Evolutionary conservation across 2,329 filamentous ascomycete genomes (phyloP).

Genomic region (Aciculosporium take): DNA sequence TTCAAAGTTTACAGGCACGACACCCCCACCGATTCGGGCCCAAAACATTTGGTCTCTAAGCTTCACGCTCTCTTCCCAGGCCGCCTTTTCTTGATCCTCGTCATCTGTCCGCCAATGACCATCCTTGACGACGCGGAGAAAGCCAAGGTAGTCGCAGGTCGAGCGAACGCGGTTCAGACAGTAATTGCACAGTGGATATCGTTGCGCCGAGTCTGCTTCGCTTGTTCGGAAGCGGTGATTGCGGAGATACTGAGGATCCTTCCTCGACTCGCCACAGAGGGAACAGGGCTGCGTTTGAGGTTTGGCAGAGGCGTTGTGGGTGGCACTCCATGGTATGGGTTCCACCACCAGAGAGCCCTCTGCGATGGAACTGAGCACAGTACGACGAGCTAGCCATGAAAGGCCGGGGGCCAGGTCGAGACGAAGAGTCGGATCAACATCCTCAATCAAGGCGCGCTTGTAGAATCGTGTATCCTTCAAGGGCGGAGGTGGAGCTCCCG

Average conservation of each 20-base stretch:
- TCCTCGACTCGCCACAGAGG: slow-evolving; percentile 73
- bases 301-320: slow-evolving; percentile 33
- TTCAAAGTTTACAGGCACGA: slow-evolving; percentile 48
- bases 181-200: slow-evolving; percentile 80
- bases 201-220: slow-evolving; percentile 72
- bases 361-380: slow-evolving; percentile 68
- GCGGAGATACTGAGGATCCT: slow-evolving; percentile 55
- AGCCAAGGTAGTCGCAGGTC: slow-evolving; percentile 85
- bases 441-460: slow-evolving; percentile 75
- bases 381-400: slow-evolving; percentile 82
- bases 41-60: slow-evolving; percentile 95
- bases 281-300: slow-evolving; percentile 58
- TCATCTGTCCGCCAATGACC: slow-evolving; percentile 80
- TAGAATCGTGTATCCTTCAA: slow-evolving; percentile 90
- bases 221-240: slow-evolving; percentile 81
- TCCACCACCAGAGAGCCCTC: slow-evolving; percentile 83
- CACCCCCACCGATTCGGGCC: slow-evolving; percentile 81
- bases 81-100: slow-evolving; percentile 68
- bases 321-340: slow-evolving; percentile 53
- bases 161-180: slow-evolving; percentile 73
- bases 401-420: slow-evolving; percentile 81
- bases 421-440: slow-evolving; percentile 86
- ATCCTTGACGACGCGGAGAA: slow-evolving; percentile 80
- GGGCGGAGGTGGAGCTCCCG: slow-evolving; percentile 33
- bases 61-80: slow-evolving; percentile 89